Conservation (phyloP, 2,329 filamentous ascomycete genomes). For the Fusarium udum region DNA sequence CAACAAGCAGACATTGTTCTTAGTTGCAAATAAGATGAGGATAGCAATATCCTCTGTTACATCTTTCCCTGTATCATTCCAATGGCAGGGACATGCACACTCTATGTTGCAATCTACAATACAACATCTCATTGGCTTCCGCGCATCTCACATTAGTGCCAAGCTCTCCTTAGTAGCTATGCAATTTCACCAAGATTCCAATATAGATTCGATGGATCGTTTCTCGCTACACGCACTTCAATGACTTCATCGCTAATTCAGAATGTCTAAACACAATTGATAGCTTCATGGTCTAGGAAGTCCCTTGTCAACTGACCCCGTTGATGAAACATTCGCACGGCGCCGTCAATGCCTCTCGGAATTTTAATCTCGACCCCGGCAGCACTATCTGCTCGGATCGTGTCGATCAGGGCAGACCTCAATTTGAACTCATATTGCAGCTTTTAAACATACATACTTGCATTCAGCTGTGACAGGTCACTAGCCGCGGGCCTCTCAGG, state of each 20-base stretch:
- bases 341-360: slow-evolving; percentile 7
- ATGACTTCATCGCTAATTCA: slow-evolving; percentile 23
- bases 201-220: neutral
- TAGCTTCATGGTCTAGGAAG: neutral
- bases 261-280: neutral
- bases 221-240: neutral
- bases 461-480: slow-evolving; percentile 7
- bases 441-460: neutral
- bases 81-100: neutral
- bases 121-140: neutral
- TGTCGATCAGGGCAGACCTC: slow-evolving; percentile 23
- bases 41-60: neutral
- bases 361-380: slow-evolving; percentile 18
- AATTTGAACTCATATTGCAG: slow-evolving; percentile 28
- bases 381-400: slow-evolving; percentile 19
- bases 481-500: neutral
- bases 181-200: slow-evolving; percentile 3
- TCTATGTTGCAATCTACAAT: neutral
- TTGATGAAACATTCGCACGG: slow-evolving; percentile 18
- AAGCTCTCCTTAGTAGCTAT: neutral
- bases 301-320: neutral
- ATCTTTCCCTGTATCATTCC: neutral
- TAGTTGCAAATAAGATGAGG: neutral
- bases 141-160: neutral
- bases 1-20: neutral